phyloP scores from a whole-genome alignment of 208 protist species.

The Leptomonas seymouri region DNA sequence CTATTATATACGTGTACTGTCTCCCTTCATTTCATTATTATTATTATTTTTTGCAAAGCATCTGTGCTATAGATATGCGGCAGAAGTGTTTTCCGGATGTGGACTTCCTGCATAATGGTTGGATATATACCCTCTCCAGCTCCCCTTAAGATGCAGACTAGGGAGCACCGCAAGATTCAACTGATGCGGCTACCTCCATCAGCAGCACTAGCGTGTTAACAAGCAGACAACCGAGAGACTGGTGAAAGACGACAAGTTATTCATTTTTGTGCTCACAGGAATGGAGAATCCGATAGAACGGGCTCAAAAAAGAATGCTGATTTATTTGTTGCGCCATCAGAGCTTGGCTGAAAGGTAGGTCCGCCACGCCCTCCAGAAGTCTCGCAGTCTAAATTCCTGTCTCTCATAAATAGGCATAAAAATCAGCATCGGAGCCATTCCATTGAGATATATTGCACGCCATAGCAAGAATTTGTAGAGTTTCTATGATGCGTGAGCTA shows the following conservation, averaged over 20 bases:
- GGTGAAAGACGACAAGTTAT: neutral
- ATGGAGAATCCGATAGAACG: neutral
- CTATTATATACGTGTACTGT: too few species aligned
- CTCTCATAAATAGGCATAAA: neutral
- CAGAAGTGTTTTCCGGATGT: neutral
- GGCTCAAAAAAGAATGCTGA: neutral
- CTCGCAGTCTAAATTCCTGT: too few species aligned
- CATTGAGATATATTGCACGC: neutral
- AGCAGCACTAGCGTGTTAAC: neutral
- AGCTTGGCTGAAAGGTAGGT: too few species aligned
- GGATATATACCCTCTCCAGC: neutral
- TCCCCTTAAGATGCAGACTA: neutral
- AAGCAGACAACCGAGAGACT: neutral
- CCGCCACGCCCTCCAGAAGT: too few species aligned
- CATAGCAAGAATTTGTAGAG: slow-evolving; percentile 8
- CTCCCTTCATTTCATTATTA: neutral
- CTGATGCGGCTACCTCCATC: neutral
- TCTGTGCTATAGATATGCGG: neutral
- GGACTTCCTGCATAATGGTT: neutral
- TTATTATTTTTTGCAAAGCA: neutral
- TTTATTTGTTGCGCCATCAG: neutral
- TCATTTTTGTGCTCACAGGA: neutral
- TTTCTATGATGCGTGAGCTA: slow-evolving; percentile 5
- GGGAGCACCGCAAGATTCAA: neutral
- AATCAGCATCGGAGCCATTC: neutral